Percentiles rank a stretch among this genome's conserved stretches.
Conservation (phyloP, 768 basidiomycete genomes). For the Trametes punicea region DNA sequence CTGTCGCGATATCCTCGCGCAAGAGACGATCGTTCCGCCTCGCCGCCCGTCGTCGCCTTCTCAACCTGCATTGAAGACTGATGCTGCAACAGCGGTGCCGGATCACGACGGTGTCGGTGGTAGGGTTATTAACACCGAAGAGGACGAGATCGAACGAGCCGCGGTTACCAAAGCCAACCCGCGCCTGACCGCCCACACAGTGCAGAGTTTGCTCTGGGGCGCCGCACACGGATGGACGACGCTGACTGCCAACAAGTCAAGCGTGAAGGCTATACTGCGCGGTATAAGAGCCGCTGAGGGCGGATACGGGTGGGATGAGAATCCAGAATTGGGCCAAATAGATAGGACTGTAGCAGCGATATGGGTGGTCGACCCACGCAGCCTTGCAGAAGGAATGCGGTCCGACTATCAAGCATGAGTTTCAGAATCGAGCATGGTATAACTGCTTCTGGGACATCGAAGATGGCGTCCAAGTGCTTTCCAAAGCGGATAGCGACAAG, state of each 20-base stretch:
- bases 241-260: constrained; percentile 81
- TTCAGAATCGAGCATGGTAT: no score
- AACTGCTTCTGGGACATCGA: no score
- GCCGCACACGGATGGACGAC: constrained; percentile 74
- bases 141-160: constrained; percentile 48
- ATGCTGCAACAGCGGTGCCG: no score
- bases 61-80: no score
- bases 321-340: not conserved
- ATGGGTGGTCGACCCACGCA: constrained; percentile 79
- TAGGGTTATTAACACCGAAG: not conserved
- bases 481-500: no score
- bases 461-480: no score
- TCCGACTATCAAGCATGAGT: constrained; percentile 26
- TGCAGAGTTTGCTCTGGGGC: constrained; percentile 69
- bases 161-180: constrained; percentile 52
- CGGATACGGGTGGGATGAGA: constrained; percentile 26
- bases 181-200: constrained; percentile 72
- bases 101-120: no score
- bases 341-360: constrained; percentile 39
- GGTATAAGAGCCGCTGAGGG: constrained; percentile 50
- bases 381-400: constrained; percentile 63
- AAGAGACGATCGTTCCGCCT: constrained; percentile 31
- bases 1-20: constrained; percentile 52
- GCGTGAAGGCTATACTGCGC: constrained; percentile 69
- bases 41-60: no score